Evolutionary conservation across 139 green algal genomes (phyloP).

Genomic region (Trebouxia sp.): DNA sequence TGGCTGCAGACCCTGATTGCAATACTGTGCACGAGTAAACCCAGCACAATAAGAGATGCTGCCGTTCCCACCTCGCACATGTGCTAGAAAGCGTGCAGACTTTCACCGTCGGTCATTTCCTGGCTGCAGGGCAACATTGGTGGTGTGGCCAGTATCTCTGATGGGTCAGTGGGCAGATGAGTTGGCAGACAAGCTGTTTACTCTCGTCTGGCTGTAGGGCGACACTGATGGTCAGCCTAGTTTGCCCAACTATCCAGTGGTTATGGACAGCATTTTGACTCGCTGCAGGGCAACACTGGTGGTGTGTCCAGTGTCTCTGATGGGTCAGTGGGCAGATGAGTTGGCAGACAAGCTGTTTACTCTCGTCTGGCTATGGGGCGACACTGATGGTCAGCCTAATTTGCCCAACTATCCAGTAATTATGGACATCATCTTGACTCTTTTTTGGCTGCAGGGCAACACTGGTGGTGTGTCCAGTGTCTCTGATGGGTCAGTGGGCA

Average conservation of each 20-base stretch:
- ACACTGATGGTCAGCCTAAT: no score
- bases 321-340: no score
- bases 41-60: no score
- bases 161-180: slow-evolving; percentile 19
- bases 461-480: slow-evolving; percentile 70
- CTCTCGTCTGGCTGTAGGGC: no score
- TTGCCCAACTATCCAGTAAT: background rate
- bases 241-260: background rate
- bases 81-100: no score
- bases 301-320: no score
- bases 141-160: background rate
- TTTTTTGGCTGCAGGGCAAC: slow-evolving; percentile 39
- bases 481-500: slow-evolving; percentile 74
- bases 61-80: background rate
- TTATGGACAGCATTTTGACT: background rate
- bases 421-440: background rate
- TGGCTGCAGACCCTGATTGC: no score
- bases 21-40: no score
- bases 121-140: background rate
- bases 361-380: no score
- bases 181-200: no score
- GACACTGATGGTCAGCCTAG: no score
- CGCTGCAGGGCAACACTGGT: slow-evolving; percentile 52
- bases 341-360: no score
- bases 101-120: background rate